phyloP scores from a whole-genome alignment of 805 yeast species.

The Metschnikowia shivogae region DNA sequence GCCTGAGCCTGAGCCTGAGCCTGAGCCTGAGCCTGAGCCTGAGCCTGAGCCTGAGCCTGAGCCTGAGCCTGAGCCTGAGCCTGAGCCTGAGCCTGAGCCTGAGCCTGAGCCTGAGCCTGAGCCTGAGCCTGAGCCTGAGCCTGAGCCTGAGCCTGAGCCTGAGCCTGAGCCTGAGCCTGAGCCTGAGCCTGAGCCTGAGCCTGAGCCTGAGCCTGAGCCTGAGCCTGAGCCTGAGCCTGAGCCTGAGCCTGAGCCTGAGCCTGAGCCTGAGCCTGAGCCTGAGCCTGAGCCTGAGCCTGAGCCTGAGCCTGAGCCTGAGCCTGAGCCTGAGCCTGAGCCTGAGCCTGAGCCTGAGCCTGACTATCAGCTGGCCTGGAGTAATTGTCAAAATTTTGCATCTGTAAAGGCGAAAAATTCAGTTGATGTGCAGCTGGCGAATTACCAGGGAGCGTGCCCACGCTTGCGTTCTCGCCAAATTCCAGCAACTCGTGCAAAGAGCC shows the following conservation, averaged over 20 bases:
- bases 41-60: no score
- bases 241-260: background rate
- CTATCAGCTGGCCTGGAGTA: background rate
- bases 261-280: background rate
- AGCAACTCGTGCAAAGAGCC: constrained; percentile 9
- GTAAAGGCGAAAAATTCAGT: background rate
- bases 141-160: no score
- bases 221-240: no score
- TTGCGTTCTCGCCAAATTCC: constrained; percentile 7
- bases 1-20: no score
- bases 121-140: no score
- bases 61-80: no score
- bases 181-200: no score
- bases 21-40: no score
- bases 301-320: background rate
- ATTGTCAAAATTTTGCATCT: background rate
- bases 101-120: no score
- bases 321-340: background rate
- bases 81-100: no score
- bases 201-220: no score
- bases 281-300: background rate
- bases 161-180: no score
- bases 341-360: background rate
- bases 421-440: constrained; percentile 1
- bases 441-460: constrained; percentile 7